Conservation (phyloP, 306 rosid species). For the Trichosanthes truncata region DNA sequence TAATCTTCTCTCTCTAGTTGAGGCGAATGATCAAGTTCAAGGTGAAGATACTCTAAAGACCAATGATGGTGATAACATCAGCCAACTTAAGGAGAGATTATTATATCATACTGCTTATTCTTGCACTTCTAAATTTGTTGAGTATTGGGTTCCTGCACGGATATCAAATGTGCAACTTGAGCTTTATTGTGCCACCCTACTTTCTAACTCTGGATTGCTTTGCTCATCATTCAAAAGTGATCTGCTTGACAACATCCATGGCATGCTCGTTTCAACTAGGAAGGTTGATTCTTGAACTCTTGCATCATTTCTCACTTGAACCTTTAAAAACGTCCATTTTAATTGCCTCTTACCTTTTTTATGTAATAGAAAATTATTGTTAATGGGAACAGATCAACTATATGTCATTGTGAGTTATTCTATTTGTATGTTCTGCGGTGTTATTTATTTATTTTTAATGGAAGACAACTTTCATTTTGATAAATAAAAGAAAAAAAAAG, state of each 20-base stretch:
- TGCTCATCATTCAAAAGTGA: constrained; percentile 40
- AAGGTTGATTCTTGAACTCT: constrained; percentile 53
- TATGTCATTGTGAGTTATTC: neutral
- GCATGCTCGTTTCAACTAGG: constrained; percentile 38
- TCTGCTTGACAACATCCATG: constrained; percentile 41
- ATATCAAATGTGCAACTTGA: constrained; percentile 77
- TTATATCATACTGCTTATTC: constrained; percentile 36
- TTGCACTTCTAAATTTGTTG: constrained; percentile 50
- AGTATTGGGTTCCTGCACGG: constrained; percentile 89
- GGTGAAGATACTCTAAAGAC: constrained; percentile 18
- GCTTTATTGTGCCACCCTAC: constrained; percentile 68
- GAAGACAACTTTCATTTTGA: neutral
- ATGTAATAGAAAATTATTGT: neutral
- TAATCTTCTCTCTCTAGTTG: constrained; percentile 41
- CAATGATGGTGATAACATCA: constrained; percentile 27
- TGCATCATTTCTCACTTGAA: constrained; percentile 16
- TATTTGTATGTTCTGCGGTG: neutral
- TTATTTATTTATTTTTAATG: neutral
- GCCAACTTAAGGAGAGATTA: constrained; percentile 45
- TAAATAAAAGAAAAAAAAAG: neutral
- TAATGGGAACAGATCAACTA: neutral
- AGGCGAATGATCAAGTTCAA: constrained; percentile 13
- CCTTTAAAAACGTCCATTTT: neutral
- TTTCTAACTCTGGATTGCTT: constrained; percentile 48
- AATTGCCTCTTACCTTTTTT: neutral